A percentile compares a stretch with the other conserved stretches of the same genome.
Conservation (phyloP, 495 filamentous ascomycete species). For the Aspergillus funiculosus region DNA sequence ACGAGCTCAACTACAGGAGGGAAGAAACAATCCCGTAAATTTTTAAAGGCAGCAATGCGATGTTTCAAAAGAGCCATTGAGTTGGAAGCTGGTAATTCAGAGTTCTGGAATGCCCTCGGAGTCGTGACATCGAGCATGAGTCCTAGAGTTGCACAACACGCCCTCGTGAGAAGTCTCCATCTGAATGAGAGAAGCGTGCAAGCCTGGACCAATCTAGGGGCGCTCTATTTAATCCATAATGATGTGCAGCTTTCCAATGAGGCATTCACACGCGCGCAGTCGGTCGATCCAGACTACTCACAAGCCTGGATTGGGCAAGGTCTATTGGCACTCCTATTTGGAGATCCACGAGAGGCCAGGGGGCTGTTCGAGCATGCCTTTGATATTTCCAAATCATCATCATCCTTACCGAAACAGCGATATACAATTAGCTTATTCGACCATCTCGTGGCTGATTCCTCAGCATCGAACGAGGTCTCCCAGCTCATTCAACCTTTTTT, state of each 20-base stretch:
- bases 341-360: slow-evolving; percentile 67
- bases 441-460: slow-evolving; percentile 52
- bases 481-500: slow-evolving; percentile 73
- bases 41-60: slow-evolving; percentile 73
- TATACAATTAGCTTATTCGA: slow-evolving; percentile 78
- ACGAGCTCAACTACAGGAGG: slow-evolving; percentile 30
- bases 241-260: slow-evolving; percentile 79
- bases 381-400: slow-evolving; percentile 77
- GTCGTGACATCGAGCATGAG: slow-evolving; percentile 81
- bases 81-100: slow-evolving; percentile 86
- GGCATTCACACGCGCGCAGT: slow-evolving; percentile 85
- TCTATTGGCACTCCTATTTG: slow-evolving; percentile 68
- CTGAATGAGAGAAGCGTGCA: slow-evolving; percentile 82
- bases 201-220: slow-evolving; percentile 85
- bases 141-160: slow-evolving; percentile 84
- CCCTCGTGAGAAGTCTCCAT: slow-evolving; percentile 85
- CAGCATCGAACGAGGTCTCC: slow-evolving; percentile 54
- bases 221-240: slow-evolving; percentile 76
- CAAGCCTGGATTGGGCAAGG: slow-evolving; percentile 94
- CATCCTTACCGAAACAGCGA: slow-evolving; percentile 62
- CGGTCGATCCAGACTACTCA: slow-evolving; percentile 85
- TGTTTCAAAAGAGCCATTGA: slow-evolving; percentile 98
- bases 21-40: slow-evolving; percentile 49
- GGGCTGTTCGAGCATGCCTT: slow-evolving; percentile 91
- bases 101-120: slow-evolving; percentile 97